These are phyloP conservation scores for Porphyra umbilicalis DNA, from an alignment of 31 red algal genomes.

Conservation along the genomic window DNA sequence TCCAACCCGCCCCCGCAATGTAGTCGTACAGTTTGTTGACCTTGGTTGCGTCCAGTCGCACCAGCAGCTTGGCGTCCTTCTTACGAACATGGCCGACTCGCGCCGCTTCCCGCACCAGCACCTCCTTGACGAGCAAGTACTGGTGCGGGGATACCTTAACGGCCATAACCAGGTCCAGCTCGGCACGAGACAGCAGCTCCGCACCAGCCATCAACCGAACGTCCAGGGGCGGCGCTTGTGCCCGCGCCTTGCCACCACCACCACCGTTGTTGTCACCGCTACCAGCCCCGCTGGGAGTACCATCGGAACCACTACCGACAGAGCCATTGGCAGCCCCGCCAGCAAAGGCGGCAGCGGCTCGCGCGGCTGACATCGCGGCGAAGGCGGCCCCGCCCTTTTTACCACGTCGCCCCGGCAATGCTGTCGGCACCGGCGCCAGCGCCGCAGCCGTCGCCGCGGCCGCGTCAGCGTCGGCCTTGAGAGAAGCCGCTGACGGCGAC, in stretches of 20 bases:
- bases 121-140: slow-evolving; percentile 83
- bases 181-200: slow-evolving; percentile 66
- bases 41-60: slow-evolving; percentile 46
- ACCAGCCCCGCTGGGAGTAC: background rate
- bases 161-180: slow-evolving; percentile 61
- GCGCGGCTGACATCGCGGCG: background rate
- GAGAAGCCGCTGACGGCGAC: background rate
- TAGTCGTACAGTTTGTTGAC: slow-evolving; percentile 72
- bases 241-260: background rate
- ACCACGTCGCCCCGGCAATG: background rate
- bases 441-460: background rate
- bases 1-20: slow-evolving; percentile 57
- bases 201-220: slow-evolving; percentile 67
- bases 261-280: background rate
- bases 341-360: background rate
- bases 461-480: background rate
- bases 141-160: slow-evolving; percentile 88
- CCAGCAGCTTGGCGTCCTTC: slow-evolving; percentile 77
- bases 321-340: background rate
- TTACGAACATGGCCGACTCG: slow-evolving; percentile 48
- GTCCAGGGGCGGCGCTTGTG: slow-evolving; percentile 10
- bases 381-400: background rate
- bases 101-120: slow-evolving; percentile 77
- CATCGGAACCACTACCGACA: background rate
- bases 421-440: background rate